Base-by-base conservation (phyloP, 2,329 filamentous ascomycete genomes). In the Thermoascus crustaceus region DNA sequence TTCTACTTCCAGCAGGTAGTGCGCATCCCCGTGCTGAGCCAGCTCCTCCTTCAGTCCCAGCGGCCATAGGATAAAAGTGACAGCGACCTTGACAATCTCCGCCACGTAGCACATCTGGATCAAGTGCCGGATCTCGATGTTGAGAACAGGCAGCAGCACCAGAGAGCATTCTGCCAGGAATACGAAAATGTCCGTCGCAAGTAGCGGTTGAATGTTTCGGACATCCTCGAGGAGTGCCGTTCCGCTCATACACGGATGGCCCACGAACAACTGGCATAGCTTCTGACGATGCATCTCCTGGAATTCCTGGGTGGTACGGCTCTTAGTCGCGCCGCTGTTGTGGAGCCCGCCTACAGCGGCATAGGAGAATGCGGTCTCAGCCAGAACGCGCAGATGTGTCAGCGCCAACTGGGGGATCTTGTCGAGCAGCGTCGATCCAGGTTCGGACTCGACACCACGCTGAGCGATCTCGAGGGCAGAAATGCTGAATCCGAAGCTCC, bases 391-490 rank as follows among this genome's bases (percentile, higher is more conserved):
- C 18, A 98, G 70, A 55, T 96, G 87, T 2, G 85, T 91, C 40
- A 98, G 67, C 1, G 77, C 74, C 55, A 94, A 80, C 38, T 89
- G 82, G 0, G 91, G 81, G 34, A 96, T 82, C 50, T 81, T 87
- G 46, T 89, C 82, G 13, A 96, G 62, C 30, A 96, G 65, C 4
- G 82, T 89, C 58, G 78, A 72, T 35, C 84, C 81, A 30, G 76
- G 73, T 44, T 82, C 76, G 14, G 79, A 78, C 48, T 85, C 82
- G 3, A 86, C 70, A 5, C 91, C 91, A 48, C 91, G 82, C 57
- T 95, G 87, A 44, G 88, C 81, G 45, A 96, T 94, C 62, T 98
- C 91, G 3, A 85, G 79, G 0, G 87, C 80, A 6, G 87, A 81
- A 39, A 98, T 87, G 0, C 88, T 89, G 55, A 80, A 86, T 2